Evolutionary conservation across 768 basidiomycete genomes (phyloP).

Genomic region (Calocybe gangraenosa): DNA sequence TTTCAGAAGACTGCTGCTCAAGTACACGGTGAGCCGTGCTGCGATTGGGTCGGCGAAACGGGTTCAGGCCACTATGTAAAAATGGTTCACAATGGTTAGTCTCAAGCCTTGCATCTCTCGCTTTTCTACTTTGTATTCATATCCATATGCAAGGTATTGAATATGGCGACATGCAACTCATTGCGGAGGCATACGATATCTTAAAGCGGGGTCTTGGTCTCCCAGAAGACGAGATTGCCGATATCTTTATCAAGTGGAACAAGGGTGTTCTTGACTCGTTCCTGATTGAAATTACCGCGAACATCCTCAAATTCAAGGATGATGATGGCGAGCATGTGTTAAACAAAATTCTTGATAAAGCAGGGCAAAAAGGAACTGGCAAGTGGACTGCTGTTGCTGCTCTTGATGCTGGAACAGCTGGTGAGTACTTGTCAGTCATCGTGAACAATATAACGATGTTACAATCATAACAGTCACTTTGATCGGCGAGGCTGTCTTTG

Average conservation of each 20-base stretch:
- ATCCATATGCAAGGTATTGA: conserved; percentile 76
- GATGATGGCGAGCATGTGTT: conserved; percentile 91
- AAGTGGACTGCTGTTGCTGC: conserved; percentile 99
- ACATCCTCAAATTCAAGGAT: conserved; percentile 96
- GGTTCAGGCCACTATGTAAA: conserved; percentile 99
- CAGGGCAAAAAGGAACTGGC: conserved; percentile 98
- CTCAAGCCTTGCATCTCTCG: conserved; percentile 9
- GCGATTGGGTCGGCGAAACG: conserved; percentile 98
- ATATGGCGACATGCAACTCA: conserved; percentile 99
- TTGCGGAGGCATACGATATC: conserved; percentile 98
- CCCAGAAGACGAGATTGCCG: conserved; percentile 83
- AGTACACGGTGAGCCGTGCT: conserved; percentile 92
- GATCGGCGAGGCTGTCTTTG: conserved; percentile 99
- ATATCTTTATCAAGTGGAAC: conserved; percentile 95
- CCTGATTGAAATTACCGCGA: conserved; percentile 96
- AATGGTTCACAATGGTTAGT: conserved; percentile 95
- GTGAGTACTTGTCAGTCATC: conserved; percentile 42
- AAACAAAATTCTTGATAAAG: conserved; percentile 90
- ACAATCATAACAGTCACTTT: conserved; percentile 86
- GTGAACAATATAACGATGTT: conserved; percentile 6
- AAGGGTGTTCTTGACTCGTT: conserved; percentile 99
- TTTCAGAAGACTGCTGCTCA: conserved; percentile 99
- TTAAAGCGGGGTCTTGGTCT: conserved; percentile 94
- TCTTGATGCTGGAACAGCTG: conserved; percentile 85
- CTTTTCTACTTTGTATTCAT: conserved; percentile 10